A percentile compares a stretch with the other conserved stretches of the same genome.
These are phyloP conservation scores for Cladorrhinum samala DNA, from an alignment of 495 filamentous ascomycete species.

Conservation along the genomic window DNA sequence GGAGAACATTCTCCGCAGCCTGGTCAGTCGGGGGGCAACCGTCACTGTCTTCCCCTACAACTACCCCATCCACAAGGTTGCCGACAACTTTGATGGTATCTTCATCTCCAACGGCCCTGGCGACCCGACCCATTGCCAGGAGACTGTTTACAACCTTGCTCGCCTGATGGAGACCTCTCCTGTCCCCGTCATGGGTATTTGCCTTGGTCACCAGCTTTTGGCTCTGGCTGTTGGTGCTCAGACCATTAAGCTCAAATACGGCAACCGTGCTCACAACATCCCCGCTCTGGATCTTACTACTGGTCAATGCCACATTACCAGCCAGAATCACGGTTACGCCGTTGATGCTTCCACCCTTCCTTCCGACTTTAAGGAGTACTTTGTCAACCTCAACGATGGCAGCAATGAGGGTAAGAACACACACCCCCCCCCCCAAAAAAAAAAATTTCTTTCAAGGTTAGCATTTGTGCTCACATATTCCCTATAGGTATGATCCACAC, in stretches of 20 bases:
- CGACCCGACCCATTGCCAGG: conserved; percentile 92
- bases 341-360: conserved; percentile 81
- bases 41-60: conserved; percentile 93
- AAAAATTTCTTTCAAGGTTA: conserved; percentile 9
- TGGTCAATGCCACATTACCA: conserved; percentile 96
- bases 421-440: conserved; percentile 10
- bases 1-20: conserved; percentile 95
- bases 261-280: conserved; percentile 97
- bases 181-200: conserved; percentile 94
- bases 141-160: conserved; percentile 83
- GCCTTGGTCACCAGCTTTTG: conserved; percentile 85
- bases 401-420: conserved; percentile 73
- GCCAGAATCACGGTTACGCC: conserved; percentile 97
- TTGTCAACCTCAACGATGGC: conserved; percentile 92
- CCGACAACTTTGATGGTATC: conserved; percentile 93
- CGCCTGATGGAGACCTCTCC: conserved; percentile 85
- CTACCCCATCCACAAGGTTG: conserved; percentile 96
- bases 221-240: conserved; percentile 75
- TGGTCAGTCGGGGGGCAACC: conserved; percentile 79
- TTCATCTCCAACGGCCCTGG: conserved; percentile 98
- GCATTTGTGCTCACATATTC: too few species aligned
- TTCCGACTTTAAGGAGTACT: conserved; percentile 91
- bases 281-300: conserved; percentile 90
- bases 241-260: conserved; percentile 94
- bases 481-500: conserved; percentile 74